Conservation (phyloP, 805 yeast genomes). For the Myxozyma neotropica region DNA sequence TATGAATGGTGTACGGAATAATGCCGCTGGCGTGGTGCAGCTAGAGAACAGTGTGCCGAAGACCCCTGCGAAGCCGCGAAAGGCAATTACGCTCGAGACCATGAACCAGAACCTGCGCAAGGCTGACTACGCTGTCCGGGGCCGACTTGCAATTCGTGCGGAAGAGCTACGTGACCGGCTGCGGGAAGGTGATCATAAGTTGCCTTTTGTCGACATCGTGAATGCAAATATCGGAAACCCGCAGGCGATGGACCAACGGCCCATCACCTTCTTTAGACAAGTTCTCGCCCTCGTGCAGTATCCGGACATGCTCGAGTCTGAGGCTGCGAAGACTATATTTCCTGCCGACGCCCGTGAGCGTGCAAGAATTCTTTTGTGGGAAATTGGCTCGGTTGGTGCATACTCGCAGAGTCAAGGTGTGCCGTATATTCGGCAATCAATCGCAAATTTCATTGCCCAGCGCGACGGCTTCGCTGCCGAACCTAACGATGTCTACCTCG, state of each 20-base stretch:
- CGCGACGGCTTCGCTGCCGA: slow-evolving; percentile 77
- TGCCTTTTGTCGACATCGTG: slow-evolving; percentile 78
- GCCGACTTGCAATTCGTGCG: slow-evolving; percentile 89
- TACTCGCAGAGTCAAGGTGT: slow-evolving; percentile 94
- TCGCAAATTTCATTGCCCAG: slow-evolving; percentile 73
- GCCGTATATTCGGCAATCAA: slow-evolving; percentile 65
- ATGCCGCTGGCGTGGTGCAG: not conserved
- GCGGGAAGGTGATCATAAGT: slow-evolving; percentile 51
- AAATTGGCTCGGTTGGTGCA: slow-evolving; percentile 87
- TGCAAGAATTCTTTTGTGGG: slow-evolving; percentile 60
- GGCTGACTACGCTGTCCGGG: slow-evolving; percentile 96
- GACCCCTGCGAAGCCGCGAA: slow-evolving; percentile 5
- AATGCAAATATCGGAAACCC: slow-evolving; percentile 97
- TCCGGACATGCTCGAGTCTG: slow-evolving; percentile 61
- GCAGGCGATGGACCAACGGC: slow-evolving; percentile 92
- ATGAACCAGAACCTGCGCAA: slow-evolving; percentile 73
- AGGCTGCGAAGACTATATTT: slow-evolving; percentile 38
- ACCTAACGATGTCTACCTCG: slow-evolving; percentile 76
- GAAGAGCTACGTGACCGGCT: slow-evolving; percentile 67
- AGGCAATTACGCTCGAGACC: slow-evolving; percentile 50
- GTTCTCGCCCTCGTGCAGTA: slow-evolving; percentile 84
- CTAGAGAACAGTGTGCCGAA: not conserved
- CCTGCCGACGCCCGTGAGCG: slow-evolving; percentile 75
- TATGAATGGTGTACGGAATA: not conserved
- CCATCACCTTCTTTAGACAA: slow-evolving; percentile 93